Conservation (phyloP, 2,329 filamentous ascomycete genomes). For the Metarhizium humberi region DNA sequence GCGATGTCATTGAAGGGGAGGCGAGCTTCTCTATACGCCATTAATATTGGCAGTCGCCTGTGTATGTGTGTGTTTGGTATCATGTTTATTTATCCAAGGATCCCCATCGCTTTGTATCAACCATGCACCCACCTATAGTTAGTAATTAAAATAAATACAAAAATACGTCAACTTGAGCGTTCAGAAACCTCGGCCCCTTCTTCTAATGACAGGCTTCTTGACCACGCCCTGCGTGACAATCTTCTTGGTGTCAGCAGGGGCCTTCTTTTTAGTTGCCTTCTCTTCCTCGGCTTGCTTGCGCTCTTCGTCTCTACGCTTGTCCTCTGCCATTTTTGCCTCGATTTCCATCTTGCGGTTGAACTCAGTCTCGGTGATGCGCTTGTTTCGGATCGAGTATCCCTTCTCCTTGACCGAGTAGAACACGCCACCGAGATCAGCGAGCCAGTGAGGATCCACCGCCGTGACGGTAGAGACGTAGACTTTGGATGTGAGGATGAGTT, state of each 20-base stretch:
- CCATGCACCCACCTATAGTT: neutral
- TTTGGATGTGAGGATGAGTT: slow-evolving; percentile 90
- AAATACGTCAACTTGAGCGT: neutral
- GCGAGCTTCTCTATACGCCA: slow-evolving; percentile 50
- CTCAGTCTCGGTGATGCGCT: slow-evolving; percentile 79
- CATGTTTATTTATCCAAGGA: neutral
- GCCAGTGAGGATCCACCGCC: slow-evolving; percentile 91
- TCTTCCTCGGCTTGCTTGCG: slow-evolving; percentile 41
- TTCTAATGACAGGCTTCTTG: slow-evolving; percentile 49
- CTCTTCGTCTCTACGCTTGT: slow-evolving; percentile 61
- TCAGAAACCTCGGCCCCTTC: slow-evolving; percentile 45
- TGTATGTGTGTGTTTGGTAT: neutral
- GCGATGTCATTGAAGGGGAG: slow-evolving; percentile 59
- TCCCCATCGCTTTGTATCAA: neutral
- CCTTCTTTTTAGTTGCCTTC: slow-evolving; percentile 28
- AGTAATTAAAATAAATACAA: neutral
- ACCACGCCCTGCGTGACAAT: slow-evolving; percentile 53
- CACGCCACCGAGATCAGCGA: slow-evolving; percentile 90
- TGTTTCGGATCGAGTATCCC: slow-evolving; percentile 81
- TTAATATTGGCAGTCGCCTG: slow-evolving; percentile 11
- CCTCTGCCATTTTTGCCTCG: slow-evolving; percentile 82
- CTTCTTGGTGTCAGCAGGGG: slow-evolving; percentile 36
- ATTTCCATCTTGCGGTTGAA: slow-evolving; percentile 92
- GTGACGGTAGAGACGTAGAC: slow-evolving; percentile 99
- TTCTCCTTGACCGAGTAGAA: slow-evolving; percentile 98